Base-by-base conservation (phyloP, 805 yeast genomes). In the Grigorovia transvaalensis region DNA sequence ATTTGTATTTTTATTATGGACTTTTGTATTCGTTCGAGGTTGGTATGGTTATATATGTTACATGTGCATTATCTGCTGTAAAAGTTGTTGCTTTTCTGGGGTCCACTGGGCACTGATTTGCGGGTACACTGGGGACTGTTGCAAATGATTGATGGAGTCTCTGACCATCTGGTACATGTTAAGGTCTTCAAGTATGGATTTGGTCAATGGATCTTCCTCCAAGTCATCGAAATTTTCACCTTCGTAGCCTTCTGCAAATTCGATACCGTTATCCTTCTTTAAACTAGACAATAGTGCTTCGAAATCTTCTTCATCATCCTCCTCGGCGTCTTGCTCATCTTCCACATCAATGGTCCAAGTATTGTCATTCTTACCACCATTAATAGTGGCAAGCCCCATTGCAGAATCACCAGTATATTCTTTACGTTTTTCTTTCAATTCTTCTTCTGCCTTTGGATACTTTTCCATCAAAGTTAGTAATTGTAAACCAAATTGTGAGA, bases 181-280 rank as follows among this genome's bases (percentile, higher is more conserved):
- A 48, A 89, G 69, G 44, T 74, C 71, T 62, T 91, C 97, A 47
- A 93, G 74, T 3, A 95, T 83, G 1, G 91, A 84, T 57, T 82
- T 84, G 27, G 85, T 78, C 63, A 85, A 73, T 9, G 96, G 81
- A 62, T 85, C 96, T 62, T 90, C 97, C 46, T 82, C 81, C 46
- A 86, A 74, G 9, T 85, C 93, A 48, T 85, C 93, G 49, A 80
- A 82, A 9, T 80, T 81, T 57, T 79, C 84, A 38, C 66, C 71
- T 18, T 66, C 70, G 46, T 57, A 66, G 1, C 72, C 74, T 4
- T 68, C 59, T 18, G 60, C 62, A 44, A 67, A 61, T 45, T 67
- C 65, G 9, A 54, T 47, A 49, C 69, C 70, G 27, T 63, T 71
- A 9, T 75, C 79, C 23, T 69, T 64, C 17, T 72, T 71, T 52